phyloP scores from a whole-genome alignment of 176 grass and related monocot species.

The Raddia guianensis region DNA sequence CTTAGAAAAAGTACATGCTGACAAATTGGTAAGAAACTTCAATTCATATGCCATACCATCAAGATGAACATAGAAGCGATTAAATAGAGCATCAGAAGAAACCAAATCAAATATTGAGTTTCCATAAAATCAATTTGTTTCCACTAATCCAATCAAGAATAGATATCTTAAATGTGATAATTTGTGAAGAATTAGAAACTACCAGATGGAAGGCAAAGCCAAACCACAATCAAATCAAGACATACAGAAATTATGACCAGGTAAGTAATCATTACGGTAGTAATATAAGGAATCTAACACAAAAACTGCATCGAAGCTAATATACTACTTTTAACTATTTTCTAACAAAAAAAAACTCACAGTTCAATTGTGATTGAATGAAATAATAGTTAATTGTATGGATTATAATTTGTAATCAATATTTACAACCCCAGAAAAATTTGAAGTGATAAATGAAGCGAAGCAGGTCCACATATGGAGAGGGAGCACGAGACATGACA shows the following conservation, averaged over 20 bases:
- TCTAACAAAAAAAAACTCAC: slow-evolving; percentile 5
- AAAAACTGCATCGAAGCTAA: background rate
- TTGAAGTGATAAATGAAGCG: slow-evolving; percentile 6
- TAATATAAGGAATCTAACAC: slow-evolving; percentile 24
- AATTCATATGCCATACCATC: background rate
- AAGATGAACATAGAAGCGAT: background rate
- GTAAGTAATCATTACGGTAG: background rate
- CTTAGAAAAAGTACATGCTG: slow-evolving; percentile 9
- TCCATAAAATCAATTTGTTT: slow-evolving; percentile 14
- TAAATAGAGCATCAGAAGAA: slow-evolving; percentile 8
- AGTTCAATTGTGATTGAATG: background rate
- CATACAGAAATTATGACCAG: background rate
- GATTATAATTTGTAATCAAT: background rate
- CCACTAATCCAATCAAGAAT: background rate
- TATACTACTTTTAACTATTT: slow-evolving; percentile 12
- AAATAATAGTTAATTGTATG: background rate
- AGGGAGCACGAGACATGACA: slow-evolving; percentile 31
- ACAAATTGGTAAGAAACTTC: background rate
- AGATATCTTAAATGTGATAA: slow-evolving; percentile 17
- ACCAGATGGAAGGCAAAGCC: background rate
- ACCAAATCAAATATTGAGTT: background rate
- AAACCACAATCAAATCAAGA: background rate
- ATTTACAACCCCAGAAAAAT: background rate
- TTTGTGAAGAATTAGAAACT: background rate
- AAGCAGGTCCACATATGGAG: slow-evolving; percentile 46